Base-by-base conservation (phyloP, 73 alveolate species). In the Urostyla sp. region DNA sequence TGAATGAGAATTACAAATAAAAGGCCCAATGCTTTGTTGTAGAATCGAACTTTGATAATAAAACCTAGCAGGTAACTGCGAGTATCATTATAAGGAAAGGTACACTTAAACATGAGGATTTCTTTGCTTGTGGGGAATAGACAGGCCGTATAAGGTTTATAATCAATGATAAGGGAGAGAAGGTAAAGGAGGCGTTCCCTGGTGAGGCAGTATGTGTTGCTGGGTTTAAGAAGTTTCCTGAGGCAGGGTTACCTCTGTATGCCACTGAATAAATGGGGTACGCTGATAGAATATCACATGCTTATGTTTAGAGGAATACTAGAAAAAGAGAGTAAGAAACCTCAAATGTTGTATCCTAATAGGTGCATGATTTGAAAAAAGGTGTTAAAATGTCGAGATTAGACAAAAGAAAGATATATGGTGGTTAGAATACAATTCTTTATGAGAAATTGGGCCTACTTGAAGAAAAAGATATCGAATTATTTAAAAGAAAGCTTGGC, bases 141-240 rank as follows among this genome's bases (percentile, higher is more conserved):
- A 87, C 85, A 46, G 97, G 98, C 53, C 91, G 67, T 50, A 91
- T 94, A 11, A 84, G 92, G 51, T 43, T 52, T 44, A 84, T 94
- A 55, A 50, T 58, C 18, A 79, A 92, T 61, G 98, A 94, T 61
- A 38, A 84, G 35, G 91, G 93, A 20, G 60, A 77, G 31, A 0
- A 31, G 0, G 58, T 94, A 0, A 87, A 67, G 66, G 24, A 60
- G 38, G 97, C 95, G 16, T 55, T 43, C 34, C 98, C 96, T 11
- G 92, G 96, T 0, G 53, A 87, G 40, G 97, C 98, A 0, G 97
- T 91, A 18, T 88, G 78, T 52, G 35, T 94, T 18, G 88, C 87
- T 18, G 98, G 98, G 26, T 80, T 94, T 37, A 94, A 89, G 58
- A 90, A 50, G 16, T 44, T 91, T 32, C 98, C 98, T 20, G 85